Evolutionary conservation across 345 rosid genomes (phyloP), one percentile per base, ranked within the genome.

Genomic region (Balakata baccata): DNA sequence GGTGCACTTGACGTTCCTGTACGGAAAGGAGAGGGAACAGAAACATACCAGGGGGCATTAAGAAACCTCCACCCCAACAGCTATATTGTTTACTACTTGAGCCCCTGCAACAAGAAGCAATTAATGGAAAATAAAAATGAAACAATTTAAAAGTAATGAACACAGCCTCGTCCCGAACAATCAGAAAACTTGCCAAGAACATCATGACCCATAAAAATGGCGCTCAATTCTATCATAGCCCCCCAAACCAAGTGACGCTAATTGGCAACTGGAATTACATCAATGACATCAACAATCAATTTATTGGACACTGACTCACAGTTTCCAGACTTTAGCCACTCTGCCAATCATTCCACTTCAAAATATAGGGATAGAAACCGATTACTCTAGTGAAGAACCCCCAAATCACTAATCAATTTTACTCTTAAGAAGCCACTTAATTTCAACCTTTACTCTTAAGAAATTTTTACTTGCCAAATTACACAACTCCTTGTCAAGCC

Each of bases 101-200:
- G 17, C 74, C 61, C 84, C 84, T 80, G 84, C 87, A 80, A 53
- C 61, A 77, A 85, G 54, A 75, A 62, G 39, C 68, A 37, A 64
- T 64, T 29, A 29, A 29, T 29, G 34, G 34, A 29, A 29, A 68
- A 43, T 4, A 45, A 65, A 41, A 64, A 56, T 49, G 25, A 53
- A 53, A 75, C 57, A 45, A 74, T 58, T 66, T 68, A 68, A 64
- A 22, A 37, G 20, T 4, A 64, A 65, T 46, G 45, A 29, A 74
- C 7, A 56, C 38, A 70, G 25, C 23, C 62, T 22, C n/a, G 52
- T 25, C 34, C 43, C 11, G 20, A 17, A 68, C 54, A 58, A 11
- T 39, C 51, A 9, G 38, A 12, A 46, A 57, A 9, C 37, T 67
- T 25, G 43, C 41, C 37, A 65, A 45, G 2, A 66, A 64, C 10